phyloP scores from a whole-genome alignment of 441 rosid genomes.

The Erodium texanum region DNA sequence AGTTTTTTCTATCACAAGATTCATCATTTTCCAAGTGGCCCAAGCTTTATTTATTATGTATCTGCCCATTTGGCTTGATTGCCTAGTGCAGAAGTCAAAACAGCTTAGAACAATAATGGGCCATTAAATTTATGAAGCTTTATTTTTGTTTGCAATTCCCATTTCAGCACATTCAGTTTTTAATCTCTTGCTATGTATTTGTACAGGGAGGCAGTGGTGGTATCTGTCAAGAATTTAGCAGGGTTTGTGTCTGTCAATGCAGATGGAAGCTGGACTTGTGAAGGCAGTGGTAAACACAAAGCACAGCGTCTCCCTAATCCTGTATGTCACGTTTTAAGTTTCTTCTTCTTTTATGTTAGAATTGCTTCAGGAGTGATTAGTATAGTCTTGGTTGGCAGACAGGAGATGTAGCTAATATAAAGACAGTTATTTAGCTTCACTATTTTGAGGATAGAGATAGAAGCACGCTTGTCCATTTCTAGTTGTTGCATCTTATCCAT shows the following conservation, averaged over 20 bases:
- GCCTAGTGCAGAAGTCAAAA: neutral
- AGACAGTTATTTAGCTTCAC: neutral
- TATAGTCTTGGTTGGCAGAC: neutral
- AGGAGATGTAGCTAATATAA: neutral
- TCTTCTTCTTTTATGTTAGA: neutral
- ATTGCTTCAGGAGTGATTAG: neutral
- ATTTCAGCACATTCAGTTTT: neutral
- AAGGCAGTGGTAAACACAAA: conserved; percentile 37
- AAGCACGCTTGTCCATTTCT: neutral
- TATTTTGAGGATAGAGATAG: neutral
- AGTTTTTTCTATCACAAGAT: too few species aligned
- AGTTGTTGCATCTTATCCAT: neutral
- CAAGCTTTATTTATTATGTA: neutral
- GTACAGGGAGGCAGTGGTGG: conserved; percentile 58
- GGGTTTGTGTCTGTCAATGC: conserved; percentile 55
- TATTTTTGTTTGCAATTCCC: neutral
- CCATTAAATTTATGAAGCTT: too few species aligned
- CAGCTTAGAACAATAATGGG: neutral
- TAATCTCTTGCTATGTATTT: neutral
- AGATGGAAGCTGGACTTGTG: conserved; percentile 83
- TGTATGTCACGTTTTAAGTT: conserved; percentile 30
- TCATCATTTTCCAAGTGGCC: neutral
- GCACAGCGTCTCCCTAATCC: conserved; percentile 49
- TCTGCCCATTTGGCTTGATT: neutral
- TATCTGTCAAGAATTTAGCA: conserved; percentile 61